A percentile compares a stretch with the other conserved stretches of the same genome.
Conservation (phyloP, 371 early-diverging fungal species). For the Dichotomocladium elegans region DNA sequence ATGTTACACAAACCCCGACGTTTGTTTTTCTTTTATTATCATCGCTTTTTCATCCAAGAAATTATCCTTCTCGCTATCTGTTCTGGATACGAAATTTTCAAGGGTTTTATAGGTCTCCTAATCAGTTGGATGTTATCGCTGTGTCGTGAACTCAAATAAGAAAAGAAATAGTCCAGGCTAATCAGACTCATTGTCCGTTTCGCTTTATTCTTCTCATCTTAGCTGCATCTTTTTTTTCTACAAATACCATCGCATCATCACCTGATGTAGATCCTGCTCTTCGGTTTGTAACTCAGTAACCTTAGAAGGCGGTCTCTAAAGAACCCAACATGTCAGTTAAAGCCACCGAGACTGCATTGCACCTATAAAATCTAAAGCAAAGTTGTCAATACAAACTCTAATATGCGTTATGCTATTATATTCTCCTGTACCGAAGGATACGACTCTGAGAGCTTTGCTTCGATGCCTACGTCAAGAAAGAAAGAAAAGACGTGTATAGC, state of each 20-base stretch:
- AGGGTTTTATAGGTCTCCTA: neutral
- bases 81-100: neutral
- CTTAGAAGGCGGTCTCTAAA: no score
- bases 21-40: neutral
- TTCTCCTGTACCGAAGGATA: no score
- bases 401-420: no score
- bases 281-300: neutral
- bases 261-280: neutral
- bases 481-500: no score
- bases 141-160: neutral
- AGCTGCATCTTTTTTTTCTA: no score
- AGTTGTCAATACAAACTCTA: no score
- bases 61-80: neutral
- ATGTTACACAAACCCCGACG: neutral
- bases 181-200: neutral
- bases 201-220: neutral
- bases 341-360: no score
- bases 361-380: no score
- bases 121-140: neutral
- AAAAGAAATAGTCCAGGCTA: neutral
- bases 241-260: no score
- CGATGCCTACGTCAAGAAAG: no score
- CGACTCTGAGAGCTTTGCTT: no score
- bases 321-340: no score
- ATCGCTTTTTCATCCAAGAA: neutral